phyloP scores from a whole-genome alignment of 306 rosid genomes.

The Trifolium pratense region DNA sequence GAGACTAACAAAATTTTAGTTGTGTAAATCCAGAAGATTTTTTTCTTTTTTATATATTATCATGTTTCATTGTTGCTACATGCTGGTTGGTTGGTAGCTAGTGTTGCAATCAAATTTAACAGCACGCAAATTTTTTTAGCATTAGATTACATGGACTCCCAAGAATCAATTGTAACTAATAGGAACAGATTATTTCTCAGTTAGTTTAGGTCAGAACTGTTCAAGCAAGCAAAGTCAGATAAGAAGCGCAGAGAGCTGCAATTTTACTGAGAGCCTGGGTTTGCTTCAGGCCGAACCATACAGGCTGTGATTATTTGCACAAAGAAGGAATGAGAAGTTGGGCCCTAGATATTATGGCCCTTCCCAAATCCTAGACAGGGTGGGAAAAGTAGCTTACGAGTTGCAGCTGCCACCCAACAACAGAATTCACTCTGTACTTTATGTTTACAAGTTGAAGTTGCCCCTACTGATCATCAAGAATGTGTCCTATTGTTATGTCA shows the following conservation, averaged over 20 bases:
- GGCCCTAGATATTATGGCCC: not conserved
- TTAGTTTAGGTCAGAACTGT: not conserved
- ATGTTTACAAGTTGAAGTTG: not conserved
- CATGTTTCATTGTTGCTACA: slow-evolving; percentile 15
- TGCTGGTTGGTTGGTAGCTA: not conserved
- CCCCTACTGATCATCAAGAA: not conserved
- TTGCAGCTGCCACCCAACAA: not conserved
- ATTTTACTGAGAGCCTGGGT: too few relatives aligned
- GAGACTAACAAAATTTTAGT: not conserved
- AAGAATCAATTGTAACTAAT: not conserved
- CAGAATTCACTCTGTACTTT: not conserved
- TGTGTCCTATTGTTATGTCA: too few relatives aligned
- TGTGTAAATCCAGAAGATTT: slow-evolving; percentile 10
- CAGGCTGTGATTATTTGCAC: not conserved
- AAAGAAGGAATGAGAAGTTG: not conserved
- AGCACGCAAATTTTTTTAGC: too few relatives aligned
- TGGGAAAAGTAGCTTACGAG: not conserved
- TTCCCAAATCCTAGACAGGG: not conserved
- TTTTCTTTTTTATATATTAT: not conserved
- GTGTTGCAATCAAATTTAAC: too few relatives aligned
- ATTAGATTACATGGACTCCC: not conserved
- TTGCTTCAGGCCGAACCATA: not conserved
- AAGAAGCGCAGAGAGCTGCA: too few relatives aligned
- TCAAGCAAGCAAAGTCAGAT: not conserved
- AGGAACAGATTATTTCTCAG: not conserved